Conservation (phyloP, 805 yeast species). For the Metschnikowia noctiluminum region DNA sequence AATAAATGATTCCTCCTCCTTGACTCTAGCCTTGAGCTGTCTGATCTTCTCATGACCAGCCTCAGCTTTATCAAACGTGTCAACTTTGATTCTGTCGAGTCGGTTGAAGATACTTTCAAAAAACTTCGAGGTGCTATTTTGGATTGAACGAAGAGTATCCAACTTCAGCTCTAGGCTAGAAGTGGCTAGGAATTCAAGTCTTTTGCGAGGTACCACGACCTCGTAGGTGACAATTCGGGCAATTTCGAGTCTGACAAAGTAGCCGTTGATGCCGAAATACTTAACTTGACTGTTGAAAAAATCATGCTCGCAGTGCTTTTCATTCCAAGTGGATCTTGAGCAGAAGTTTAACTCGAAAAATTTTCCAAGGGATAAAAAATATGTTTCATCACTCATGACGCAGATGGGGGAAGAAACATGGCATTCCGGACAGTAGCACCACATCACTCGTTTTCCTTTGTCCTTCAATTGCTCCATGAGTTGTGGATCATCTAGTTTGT, state of each 20-base stretch:
- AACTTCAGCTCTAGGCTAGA: constrained; percentile 66
- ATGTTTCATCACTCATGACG: constrained; percentile 81
- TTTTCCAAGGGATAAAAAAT: constrained; percentile 91
- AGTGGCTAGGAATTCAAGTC: constrained; percentile 68
- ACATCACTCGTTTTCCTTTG: constrained; percentile 65
- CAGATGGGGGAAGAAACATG: constrained; percentile 69
- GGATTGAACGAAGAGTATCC: constrained; percentile 54
- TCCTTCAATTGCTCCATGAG: constrained; percentile 22
- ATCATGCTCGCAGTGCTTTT: constrained; percentile 69
- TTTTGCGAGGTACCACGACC: constrained; percentile 71
- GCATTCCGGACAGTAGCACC: constrained; percentile 89
- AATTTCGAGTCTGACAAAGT: constrained; percentile 77
- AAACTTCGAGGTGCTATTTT: constrained; percentile 52
- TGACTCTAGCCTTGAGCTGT: constrained; percentile 52
- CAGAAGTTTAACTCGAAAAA: constrained; percentile 84
- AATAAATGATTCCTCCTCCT: constrained; percentile 48
- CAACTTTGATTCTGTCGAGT: constrained; percentile 71
- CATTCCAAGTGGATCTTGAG: constrained; percentile 38
- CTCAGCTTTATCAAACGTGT: constrained; percentile 65
- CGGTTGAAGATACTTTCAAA: constrained; percentile 72
- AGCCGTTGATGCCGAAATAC: constrained; percentile 77
- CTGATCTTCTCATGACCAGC: constrained; percentile 60
- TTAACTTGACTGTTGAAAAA: constrained; percentile 77
- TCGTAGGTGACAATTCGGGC: constrained; percentile 73
- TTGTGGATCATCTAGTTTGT: constrained; percentile 35